Percentiles rank a stretch among this genome's conserved stretches.
phyloP scores from a whole-genome alignment of 306 rosid genomes.

The Rosa lucieae region DNA sequence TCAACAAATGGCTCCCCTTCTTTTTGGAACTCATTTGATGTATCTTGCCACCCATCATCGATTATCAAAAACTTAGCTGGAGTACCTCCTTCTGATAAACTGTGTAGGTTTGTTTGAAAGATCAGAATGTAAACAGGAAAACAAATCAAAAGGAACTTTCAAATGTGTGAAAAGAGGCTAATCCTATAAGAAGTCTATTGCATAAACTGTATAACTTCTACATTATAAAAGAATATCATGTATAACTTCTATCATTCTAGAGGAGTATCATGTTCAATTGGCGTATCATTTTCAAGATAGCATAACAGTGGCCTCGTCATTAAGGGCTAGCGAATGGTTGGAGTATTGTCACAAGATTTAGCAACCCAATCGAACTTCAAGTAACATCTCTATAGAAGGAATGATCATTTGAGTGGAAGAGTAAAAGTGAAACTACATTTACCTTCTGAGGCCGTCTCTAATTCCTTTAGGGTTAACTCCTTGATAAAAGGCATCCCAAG shows the following conservation, averaged over 20 bases:
- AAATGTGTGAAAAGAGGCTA: neutral
- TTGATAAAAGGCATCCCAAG: conserved; percentile 45
- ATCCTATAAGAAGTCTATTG: neutral
- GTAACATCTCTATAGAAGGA: neutral
- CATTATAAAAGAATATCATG: neutral
- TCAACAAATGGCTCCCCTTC: conserved; percentile 47
- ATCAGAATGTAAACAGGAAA: neutral
- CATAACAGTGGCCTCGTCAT: neutral
- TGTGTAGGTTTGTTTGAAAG: conserved; percentile 9
- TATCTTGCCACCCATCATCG: conserved; percentile 50
- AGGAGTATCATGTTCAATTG: neutral
- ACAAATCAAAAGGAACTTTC: neutral
- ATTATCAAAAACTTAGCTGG: conserved; percentile 44
- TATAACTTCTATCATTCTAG: neutral
- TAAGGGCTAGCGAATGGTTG: neutral
- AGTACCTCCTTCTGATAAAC: conserved; percentile 45
- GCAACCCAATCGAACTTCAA: neutral
- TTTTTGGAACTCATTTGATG: conserved; percentile 39
- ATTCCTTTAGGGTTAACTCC: conserved; percentile 40
- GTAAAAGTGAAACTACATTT: neutral
- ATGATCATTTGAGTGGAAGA: neutral
- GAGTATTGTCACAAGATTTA: neutral
- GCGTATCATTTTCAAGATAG: neutral
- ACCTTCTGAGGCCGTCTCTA: conserved; percentile 44
- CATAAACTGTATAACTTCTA: neutral